phyloP scores from a whole-genome alignment of 1,139 yeast species.

The Pichia terricola region DNA sequence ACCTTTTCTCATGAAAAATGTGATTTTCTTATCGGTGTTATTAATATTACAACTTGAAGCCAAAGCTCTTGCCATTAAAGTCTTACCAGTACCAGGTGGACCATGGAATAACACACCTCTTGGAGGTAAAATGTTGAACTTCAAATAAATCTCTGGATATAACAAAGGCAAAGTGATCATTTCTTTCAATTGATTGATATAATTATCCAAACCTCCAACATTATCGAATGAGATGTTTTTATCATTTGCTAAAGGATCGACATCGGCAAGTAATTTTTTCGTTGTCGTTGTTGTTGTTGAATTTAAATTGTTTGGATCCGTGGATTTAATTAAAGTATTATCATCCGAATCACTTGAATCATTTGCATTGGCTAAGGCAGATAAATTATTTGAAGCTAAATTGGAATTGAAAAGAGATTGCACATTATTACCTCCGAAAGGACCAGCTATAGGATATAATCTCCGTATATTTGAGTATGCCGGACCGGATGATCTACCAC shows the following conservation, averaged over 20 bases:
- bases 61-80: constrained; percentile 93
- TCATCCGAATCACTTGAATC: constrained; percentile 28
- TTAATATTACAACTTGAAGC: constrained; percentile 91
- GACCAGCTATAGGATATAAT: constrained; percentile 90
- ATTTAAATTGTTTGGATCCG: constrained; percentile 23
- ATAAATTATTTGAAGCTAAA: constrained; percentile 42
- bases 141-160: constrained; percentile 89
- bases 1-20: constrained; percentile 97
- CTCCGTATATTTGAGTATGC: constrained; percentile 35
- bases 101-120: constrained; percentile 97
- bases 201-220: constrained; percentile 88
- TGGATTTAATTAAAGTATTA: constrained; percentile 29
- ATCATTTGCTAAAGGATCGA: constrained; percentile 92
- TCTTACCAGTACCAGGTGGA: constrained; percentile 99
- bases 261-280: constrained; percentile 50
- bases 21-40: constrained; percentile 52
- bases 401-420: constrained; percentile 56
- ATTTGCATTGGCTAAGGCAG: constrained; percentile 23
- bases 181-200: constrained; percentile 80
- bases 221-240: constrained; percentile 84
- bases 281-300: constrained; percentile 13
- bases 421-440: constrained; percentile 90
- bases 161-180: constrained; percentile 92
- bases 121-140: constrained; percentile 91
- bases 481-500: constrained; percentile 10